Evolutionary conservation across 805 yeast genomes (phyloP), one percentile per base, ranked within the genome.

Genomic region (Blastobotrys peoriensis): DNA sequence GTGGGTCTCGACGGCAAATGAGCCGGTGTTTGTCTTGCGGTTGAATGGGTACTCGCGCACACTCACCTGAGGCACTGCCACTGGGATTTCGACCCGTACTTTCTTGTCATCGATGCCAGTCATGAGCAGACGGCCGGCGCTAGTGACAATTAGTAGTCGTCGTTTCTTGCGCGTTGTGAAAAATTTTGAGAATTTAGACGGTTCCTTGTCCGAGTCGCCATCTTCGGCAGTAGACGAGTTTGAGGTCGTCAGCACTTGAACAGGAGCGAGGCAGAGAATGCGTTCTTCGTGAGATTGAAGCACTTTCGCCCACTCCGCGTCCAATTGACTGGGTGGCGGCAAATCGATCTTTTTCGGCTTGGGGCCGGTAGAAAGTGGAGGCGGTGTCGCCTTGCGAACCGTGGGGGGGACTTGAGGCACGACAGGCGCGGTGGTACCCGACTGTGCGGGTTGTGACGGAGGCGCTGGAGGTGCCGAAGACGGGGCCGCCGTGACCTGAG

Each of bases 261-360:
- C 73, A 2, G 66, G 63, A 1, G 77, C 79, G 10, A 70, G 51
- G 43, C 66, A 66, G 43, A 74, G 47, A 4, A 76, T 64, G 37
- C 81, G 63, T 56, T 76, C 82, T 30, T 71, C 70, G 5, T 67
- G 60, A 41, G 68, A 67, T 13, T 55, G 56, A 39, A 76, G 63
- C 43, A 69, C 63, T 21, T 56, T 55, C 6, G 66, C 60, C 75
- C 77, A 76, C 19, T 78, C 78, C 3, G 66, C 59, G 49, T 76
- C 82, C 2, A 72, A 51, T 8, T 70, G 57, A 1, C 73, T 62
- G n/a, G 66, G 51, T 1, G 78, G 75, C 5, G 71, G 66, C 2
- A 69, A 66, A n/a, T 67, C 70, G 5, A 52, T 45, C 35, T 28
- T 38, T 52, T 67, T 34, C 3, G 37, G 21, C 10, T n/a, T 53